A percentile compares a stretch with the other conserved stretches of the same genome.
phyloP scores from a whole-genome alignment of 2,329 filamentous ascomycete genomes.

The Harringtonia lauricola region DNA sequence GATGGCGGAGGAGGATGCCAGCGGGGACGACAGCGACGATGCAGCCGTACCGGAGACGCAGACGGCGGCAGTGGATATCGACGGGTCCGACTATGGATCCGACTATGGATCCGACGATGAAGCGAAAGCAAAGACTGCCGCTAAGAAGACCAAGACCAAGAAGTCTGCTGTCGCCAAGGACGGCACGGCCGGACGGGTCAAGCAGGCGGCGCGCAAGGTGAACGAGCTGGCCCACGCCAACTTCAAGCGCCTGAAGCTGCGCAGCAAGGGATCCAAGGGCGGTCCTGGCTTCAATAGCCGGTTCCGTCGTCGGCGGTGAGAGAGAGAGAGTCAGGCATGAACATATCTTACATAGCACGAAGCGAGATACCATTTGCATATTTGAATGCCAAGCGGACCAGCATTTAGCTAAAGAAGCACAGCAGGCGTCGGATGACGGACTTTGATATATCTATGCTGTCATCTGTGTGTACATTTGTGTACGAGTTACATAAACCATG shows the following conservation, averaged over 20 bases:
- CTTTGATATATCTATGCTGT: no score
- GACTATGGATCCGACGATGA: slow-evolving; percentile 25
- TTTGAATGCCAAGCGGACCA: no score
- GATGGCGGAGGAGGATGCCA: slow-evolving; percentile 19
- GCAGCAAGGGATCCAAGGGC: slow-evolving; percentile 51
- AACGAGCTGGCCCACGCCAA: slow-evolving; percentile 55
- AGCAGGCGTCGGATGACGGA: no score
- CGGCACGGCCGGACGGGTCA: slow-evolving; percentile 24
- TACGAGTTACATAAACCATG: no score
- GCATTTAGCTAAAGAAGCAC: no score
- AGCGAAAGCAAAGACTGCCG: slow-evolving; percentile 20
- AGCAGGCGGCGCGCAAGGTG: slow-evolving; percentile 46
- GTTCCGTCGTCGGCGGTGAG: slow-evolving; percentile 39
- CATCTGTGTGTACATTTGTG: no score
- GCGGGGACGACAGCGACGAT: slow-evolving; percentile 27
- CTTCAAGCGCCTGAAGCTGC: slow-evolving; percentile 55
- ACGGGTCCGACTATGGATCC: slow-evolving; percentile 30
- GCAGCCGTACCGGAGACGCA: slow-evolving; percentile 28
- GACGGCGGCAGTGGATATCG: slow-evolving; percentile 21
- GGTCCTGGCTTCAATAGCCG: slow-evolving; percentile 44
- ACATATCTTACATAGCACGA: neutral
- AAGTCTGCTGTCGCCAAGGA: slow-evolving; percentile 13
- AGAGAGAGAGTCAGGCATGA: neutral
- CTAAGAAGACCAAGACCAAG: slow-evolving; percentile 16
- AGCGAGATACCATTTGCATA: no score